These are phyloP conservation scores for Gossypium anomalum DNA, from an alignment of 345 rosid genomes.

Conservation along the genomic window DNA sequence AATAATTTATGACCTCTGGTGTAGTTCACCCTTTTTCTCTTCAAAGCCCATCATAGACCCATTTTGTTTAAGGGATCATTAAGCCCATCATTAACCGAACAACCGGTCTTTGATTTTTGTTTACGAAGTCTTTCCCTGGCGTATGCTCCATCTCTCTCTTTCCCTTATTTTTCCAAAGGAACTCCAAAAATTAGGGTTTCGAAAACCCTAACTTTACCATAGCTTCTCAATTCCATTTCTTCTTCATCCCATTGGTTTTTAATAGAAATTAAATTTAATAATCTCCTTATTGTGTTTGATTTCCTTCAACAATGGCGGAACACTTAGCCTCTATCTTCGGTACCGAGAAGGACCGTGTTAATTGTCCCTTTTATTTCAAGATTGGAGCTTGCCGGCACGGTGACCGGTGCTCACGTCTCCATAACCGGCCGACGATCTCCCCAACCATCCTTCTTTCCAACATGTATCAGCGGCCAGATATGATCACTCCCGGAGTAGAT, in stretches of 20 bases:
- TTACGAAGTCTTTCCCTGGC: too few relatives aligned
- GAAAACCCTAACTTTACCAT: background rate
- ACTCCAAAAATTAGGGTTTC: background rate
- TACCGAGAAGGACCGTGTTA: conserved; percentile 81
- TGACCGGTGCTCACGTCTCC: conserved; percentile 83
- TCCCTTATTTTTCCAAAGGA: background rate
- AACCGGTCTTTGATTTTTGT: too few relatives aligned
- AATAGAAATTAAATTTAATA: background rate
- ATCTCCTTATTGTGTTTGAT: background rate
- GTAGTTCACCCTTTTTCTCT: too few relatives aligned
- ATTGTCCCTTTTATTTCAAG: conserved; percentile 86
- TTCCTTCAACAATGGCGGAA: conserved; percentile 60
- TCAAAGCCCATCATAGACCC: too few relatives aligned
- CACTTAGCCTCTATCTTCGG: conserved; percentile 90
- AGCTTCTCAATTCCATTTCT: background rate
- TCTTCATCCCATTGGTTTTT: background rate
- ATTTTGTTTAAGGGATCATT: too few relatives aligned
- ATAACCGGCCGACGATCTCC: conserved; percentile 69
- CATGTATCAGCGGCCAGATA: conserved; percentile 39
- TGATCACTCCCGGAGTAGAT: conserved; percentile 84
- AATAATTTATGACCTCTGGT: too few relatives aligned
- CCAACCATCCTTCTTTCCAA: conserved; percentile 74
- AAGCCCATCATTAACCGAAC: too few relatives aligned
- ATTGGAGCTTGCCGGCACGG: conserved; percentile 93
- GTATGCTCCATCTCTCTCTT: background rate